phyloP scores from a whole-genome alignment of 192 early-diverging fungal species.

The Fimicolochytrium jonesii region DNA sequence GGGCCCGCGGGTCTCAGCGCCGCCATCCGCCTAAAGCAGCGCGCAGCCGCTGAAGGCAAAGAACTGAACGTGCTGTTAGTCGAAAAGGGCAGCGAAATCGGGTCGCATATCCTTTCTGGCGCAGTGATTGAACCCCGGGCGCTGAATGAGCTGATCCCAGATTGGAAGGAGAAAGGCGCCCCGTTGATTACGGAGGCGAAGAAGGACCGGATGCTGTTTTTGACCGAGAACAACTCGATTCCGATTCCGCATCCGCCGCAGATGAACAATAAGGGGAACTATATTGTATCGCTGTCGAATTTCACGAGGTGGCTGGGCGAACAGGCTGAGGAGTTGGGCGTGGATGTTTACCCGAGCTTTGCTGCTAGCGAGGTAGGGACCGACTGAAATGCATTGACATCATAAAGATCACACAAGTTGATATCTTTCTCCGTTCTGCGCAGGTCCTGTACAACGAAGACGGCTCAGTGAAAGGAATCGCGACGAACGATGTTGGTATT shows the following conservation, averaged over 20 bases:
- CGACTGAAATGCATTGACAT: too few relatives aligned
- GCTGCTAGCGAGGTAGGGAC: constrained; percentile 87
- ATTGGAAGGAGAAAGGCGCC: constrained; percentile 95
- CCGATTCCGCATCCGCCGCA: constrained; percentile 88
- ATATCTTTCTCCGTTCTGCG: background rate
- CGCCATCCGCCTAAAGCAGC: constrained; percentile 92
- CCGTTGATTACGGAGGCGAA: constrained; percentile 83
- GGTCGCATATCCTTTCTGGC: constrained; percentile 92
- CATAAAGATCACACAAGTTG: too few relatives aligned
- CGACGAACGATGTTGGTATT: constrained; percentile 92
- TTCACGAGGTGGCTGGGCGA: constrained; percentile 95
- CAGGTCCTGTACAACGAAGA: constrained; percentile 85
- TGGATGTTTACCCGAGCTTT: constrained; percentile 90
- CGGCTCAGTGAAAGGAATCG: constrained; percentile 87
- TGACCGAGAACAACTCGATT: constrained; percentile 72
- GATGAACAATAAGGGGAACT: constrained; percentile 96
- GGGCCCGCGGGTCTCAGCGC: constrained; percentile 92
- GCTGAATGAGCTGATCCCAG: constrained; percentile 91
- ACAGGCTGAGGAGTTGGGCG: constrained; percentile 91
- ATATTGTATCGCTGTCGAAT: constrained; percentile 91
- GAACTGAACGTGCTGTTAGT: constrained; percentile 87
- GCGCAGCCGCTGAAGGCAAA: constrained; percentile 71
- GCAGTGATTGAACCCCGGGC: constrained; percentile 91
- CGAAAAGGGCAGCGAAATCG: constrained; percentile 93
- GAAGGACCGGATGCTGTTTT: constrained; percentile 78